Evolutionary conservation across 768 basidiomycete genomes (phyloP), one percentile per base, ranked within the genome.

Genomic region (Lyophyllum shimeji): DNA sequence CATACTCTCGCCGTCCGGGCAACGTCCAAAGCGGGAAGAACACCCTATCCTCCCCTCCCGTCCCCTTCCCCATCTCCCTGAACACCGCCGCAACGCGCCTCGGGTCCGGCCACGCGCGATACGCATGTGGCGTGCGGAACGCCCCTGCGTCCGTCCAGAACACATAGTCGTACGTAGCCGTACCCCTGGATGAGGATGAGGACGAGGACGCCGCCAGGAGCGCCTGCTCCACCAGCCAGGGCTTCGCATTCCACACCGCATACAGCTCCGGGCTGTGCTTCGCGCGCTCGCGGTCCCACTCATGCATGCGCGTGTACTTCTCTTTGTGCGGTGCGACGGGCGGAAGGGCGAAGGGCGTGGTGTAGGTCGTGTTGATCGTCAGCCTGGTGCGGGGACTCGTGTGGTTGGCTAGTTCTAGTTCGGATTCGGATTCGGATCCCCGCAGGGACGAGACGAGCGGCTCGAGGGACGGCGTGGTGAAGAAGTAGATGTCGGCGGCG

Each of bases 101-200:
- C 4, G 68, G 62, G 58, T 78, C 74, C 2, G 83, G 84, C 84
- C 84, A 85, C 18, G 34, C 43, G 2, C 53, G 53, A 61, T 78
- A 84, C 13, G 57, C 56, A 66, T 84, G 81, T 0, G 69, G 61
- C n/a, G 63, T 51, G 15, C 82, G 64, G 60, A 85, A 82, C 57
- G 80, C 78, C 3, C 79, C 82, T 1, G 82, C 81, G 58, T 85
- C 83, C 29, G 68, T 74, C 83, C 83, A 85, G 58, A 85, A 84
- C 1, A 74, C 79, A 65, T 81, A 85, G 23, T 80, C 75, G 54
- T 80, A 83, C 29, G 9, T 29, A 29, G 29, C 13, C 13, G 11
- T 15, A 7, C 37, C 13, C 37, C 37, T 15, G 7, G 11, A 8
- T 15, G 6, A 3, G 7, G 6, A 39, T 20, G 57, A 25, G 15